A percentile compares a stretch with the other conserved stretches of the same genome.
phyloP scores from a whole-genome alignment of 768 basidiomycete genomes.

The Leccinum longicurvipes region DNA sequence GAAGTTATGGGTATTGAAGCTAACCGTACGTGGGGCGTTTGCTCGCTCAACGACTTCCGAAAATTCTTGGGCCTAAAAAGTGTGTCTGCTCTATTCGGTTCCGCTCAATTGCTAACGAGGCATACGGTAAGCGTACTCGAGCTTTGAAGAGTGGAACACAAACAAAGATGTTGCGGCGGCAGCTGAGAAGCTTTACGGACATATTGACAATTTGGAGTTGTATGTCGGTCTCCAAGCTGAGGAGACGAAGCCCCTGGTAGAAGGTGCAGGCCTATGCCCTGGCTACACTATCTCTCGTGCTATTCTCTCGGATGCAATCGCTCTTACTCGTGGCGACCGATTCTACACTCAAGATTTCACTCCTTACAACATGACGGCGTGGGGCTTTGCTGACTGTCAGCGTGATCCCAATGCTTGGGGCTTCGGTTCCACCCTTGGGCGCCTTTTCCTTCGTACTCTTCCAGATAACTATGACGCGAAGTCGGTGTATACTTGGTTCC shows the following conservation, averaged over 20 bases:
- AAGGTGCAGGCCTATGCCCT: slow-evolving; percentile 83
- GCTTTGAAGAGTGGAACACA: slow-evolving; percentile 81
- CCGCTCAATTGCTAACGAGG: background rate
- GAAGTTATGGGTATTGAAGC: slow-evolving; percentile 85
- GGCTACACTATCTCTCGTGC: slow-evolving; percentile 84
- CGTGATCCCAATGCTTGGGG: slow-evolving; percentile 69
- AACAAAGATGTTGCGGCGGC: slow-evolving; percentile 62
- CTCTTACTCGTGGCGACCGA: slow-evolving; percentile 81
- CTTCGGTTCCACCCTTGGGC: slow-evolving; percentile 67
- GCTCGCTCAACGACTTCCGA: slow-evolving; percentile 81
- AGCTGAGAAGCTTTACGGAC: slow-evolving; percentile 74
- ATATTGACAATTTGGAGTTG: slow-evolving; percentile 75
- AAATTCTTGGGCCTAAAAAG: slow-evolving; percentile 78
- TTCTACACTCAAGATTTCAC: slow-evolving; percentile 82
- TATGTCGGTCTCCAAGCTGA: slow-evolving; percentile 82
- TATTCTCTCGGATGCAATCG: slow-evolving; percentile 83
- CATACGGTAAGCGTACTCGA: slow-evolving; percentile 49
- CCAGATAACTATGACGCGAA: slow-evolving; percentile 66
- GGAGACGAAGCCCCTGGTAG: slow-evolving; percentile 66
- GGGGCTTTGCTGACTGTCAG: slow-evolving; percentile 84
- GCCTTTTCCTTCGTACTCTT: slow-evolving; percentile 69
- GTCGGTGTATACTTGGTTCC: slow-evolving; percentile 82
- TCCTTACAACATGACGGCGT: slow-evolving; percentile 73
- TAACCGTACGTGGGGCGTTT: slow-evolving; percentile 75
- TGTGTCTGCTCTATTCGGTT: slow-evolving; percentile 13